A percentile compares a stretch with the other conserved stretches of the same genome.
Evolutionary conservation across 495 filamentous ascomycete genomes (phyloP).

Genomic region (Clohesyomyces aquaticus): DNA sequence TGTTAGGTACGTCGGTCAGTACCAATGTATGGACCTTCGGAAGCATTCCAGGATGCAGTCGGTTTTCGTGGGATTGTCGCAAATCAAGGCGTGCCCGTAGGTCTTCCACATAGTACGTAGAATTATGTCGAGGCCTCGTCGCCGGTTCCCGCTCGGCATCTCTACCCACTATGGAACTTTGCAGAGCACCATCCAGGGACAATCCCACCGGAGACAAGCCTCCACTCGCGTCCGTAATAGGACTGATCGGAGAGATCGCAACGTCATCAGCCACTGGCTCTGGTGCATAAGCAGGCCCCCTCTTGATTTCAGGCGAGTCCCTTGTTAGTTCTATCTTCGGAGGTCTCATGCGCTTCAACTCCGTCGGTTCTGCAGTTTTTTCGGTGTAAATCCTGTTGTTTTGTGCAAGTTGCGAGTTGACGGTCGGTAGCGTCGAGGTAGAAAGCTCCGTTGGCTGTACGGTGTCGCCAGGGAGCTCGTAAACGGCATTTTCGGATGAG

Average conservation of each 20-base stretch:
- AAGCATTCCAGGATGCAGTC: conserved; percentile 60
- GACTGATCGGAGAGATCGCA: conserved; percentile 18
- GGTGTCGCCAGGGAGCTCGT: conserved; percentile 53
- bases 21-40: conserved; percentile 61
- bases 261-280: conserved; percentile 20
- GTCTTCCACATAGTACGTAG: conserved; percentile 33
- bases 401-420: background rate
- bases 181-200: conserved; percentile 2
- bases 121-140: conserved; percentile 26
- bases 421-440: background rate
- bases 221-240: conserved; percentile 18
- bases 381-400: background rate
- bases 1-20: conserved; percentile 63
- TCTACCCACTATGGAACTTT: conserved; percentile 1
- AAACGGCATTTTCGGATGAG: conserved; percentile 47
- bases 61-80: conserved; percentile 32
- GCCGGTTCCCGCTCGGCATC: background rate
- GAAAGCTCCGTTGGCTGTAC: conserved; percentile 37
- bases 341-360: background rate
- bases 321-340: conserved; percentile 27
- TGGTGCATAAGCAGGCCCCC: conserved; percentile 43
- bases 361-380: conserved; percentile 16
- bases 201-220: conserved; percentile 22
- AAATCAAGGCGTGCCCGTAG: conserved; percentile 27
- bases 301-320: conserved; percentile 23